Evolutionary conservation across 805 yeast species (phyloP).

Genomic region (Wickerhamomyces mucosus): DNA sequence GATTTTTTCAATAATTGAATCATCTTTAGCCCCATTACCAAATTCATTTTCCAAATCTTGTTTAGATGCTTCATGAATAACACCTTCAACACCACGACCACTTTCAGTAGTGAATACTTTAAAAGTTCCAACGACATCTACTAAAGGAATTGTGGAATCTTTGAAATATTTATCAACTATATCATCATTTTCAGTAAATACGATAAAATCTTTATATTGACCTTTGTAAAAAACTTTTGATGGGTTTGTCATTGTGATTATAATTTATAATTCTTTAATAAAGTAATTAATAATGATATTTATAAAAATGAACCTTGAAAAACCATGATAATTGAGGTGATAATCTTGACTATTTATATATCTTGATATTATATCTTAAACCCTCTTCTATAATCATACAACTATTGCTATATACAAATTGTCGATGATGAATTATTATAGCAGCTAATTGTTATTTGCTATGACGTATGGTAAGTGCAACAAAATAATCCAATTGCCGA

Average conservation of each 20-base stretch:
- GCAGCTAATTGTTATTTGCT: too few species aligned
- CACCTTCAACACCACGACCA: constrained; percentile 65
- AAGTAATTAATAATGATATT: too few species aligned
- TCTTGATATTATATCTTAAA: too few species aligned
- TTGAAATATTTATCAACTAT: constrained; percentile 37
- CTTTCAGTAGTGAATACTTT: constrained; percentile 52
- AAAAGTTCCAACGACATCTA: constrained; percentile 53
- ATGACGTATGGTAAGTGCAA: too few species aligned
- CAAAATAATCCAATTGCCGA: too few species aligned
- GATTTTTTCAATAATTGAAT: constrained; percentile 51
- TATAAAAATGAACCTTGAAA: too few species aligned
- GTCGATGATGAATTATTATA: too few species aligned
- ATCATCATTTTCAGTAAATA: constrained; percentile 50
- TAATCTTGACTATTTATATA: too few species aligned
- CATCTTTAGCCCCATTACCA: constrained; percentile 40
- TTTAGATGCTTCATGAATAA: constrained; percentile 61
- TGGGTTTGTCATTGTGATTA: constrained; percentile 22
- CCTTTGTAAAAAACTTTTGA: constrained; percentile 60
- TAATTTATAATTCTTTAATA: too few species aligned
- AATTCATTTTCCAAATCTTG: constrained; percentile 59
- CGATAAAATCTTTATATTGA: constrained; percentile 48
- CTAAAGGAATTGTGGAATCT: constrained; percentile 44
- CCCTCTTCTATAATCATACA: too few species aligned
- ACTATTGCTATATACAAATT: too few species aligned
- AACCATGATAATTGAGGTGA: too few species aligned